Percentiles rank a stretch among this genome's conserved stretches.
These are phyloP conservation scores for Pichia thaimueangensis DNA, from an alignment of 805 yeast species.

Conservation along the genomic window DNA sequence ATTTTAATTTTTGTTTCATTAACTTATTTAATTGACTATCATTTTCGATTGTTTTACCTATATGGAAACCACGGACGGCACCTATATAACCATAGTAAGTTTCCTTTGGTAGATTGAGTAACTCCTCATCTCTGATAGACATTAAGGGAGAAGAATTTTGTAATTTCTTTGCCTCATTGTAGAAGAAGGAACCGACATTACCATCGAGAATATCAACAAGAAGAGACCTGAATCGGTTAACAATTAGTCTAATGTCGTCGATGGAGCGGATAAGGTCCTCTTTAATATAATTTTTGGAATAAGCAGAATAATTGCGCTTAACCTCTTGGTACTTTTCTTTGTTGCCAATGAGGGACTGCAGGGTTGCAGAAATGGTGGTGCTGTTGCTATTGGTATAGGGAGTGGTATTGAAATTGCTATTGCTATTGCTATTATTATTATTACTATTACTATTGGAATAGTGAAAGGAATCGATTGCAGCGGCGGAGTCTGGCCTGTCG, in stretches of 20 bases:
- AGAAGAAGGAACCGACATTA: conserved; percentile 40
- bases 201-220: conserved; percentile 32
- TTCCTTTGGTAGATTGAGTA: conserved; percentile 40
- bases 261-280: conserved; percentile 13
- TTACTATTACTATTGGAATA: too few species aligned
- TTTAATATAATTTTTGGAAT: conserved; percentile 11
- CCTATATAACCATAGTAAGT: conserved; percentile 61
- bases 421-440: too few species aligned
- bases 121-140: conserved; percentile 41
- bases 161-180: conserved; percentile 41
- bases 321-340: conserved; percentile 12
- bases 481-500: too few species aligned
- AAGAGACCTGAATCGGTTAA: conserved; percentile 8
- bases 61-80: conserved; percentile 44
- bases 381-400: too few species aligned
- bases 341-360: conserved; percentile 2
- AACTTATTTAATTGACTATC: conserved; percentile 26
- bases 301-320: conserved; percentile 13
- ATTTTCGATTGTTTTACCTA: conserved; percentile 36
- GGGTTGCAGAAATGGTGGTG: too few species aligned
- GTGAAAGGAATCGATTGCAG: too few species aligned
- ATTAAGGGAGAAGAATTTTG: conserved; percentile 34
- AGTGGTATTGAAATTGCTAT: too few species aligned
- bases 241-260: conserved; percentile 8
- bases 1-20: conserved; percentile 25